Base-by-base conservation (phyloP, 225 moss, liverwort and hornwort genomes). In the Ulota crispa region DNA sequence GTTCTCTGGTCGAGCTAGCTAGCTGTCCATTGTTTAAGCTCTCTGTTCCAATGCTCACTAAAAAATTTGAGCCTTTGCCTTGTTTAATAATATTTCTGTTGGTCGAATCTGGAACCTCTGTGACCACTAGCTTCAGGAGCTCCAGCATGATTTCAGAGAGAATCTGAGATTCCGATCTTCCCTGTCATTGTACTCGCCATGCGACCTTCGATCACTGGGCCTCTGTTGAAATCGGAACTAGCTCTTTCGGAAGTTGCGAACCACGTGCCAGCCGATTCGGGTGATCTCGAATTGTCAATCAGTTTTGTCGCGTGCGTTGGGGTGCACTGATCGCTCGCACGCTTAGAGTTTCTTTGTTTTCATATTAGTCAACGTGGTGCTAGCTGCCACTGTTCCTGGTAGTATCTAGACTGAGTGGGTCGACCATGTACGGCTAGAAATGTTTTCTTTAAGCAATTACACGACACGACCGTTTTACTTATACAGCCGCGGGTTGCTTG, bases 181-280 rank as follows among this genome's bases (percentile, higher is more conserved):
- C 64, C 85, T 85, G 82, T 64, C 72, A 67, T 19, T 27, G 43
- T 88, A 70, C 79, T 39, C 52, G 21, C 39, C 55, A 26, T 36
- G 67, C 80, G 77, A 63, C 15, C 73, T 81, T 68, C 60, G 77
- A n/a, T 68, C 60, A 62, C 80, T 80, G 77, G 67, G 27, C 9
- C 81, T 68, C 78, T 71, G 72, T 60, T 73, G n/a, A n/a, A n/a
- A n/a, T 83, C 76, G 87, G 61, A 78, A 84, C 36, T 45, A 75
- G 67, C n/a, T 31, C 57, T 18, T 13, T 59, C 52, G 39, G 76
- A 43, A 73, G 72, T 71, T 76, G 67, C 85, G 82, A 85, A 85
- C 82, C 85, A 28, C 65, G 75, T 88, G 84, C 82, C 80, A 82
- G 88, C 67, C 79, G 85, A 88, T 82, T 73, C 85, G 66, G 62